Conservation (phyloP, 2,329 filamentous ascomycete species). For the Fusarium sp. region DNA sequence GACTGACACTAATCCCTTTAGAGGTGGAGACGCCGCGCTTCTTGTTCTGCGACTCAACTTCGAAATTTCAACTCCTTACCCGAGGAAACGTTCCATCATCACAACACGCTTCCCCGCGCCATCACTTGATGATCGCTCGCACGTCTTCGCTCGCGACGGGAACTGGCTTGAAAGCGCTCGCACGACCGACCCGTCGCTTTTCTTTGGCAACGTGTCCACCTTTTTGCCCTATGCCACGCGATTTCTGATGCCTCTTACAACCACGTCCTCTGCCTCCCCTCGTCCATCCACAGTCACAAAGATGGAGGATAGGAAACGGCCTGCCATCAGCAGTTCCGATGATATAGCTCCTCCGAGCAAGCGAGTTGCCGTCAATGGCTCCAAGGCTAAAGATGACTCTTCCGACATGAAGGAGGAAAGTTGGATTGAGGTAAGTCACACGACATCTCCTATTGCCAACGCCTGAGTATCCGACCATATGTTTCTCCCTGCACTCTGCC, state of each 20-base stretch:
- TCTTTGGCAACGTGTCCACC: conserved; percentile 54
- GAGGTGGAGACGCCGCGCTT: conserved; percentile 45
- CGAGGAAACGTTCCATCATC: conserved; percentile 51
- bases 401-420: conserved; percentile 68
- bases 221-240: conserved; percentile 52
- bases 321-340: conserved; percentile 81
- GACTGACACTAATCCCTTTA: conserved; percentile 47
- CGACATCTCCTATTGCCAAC: conserved; percentile 41
- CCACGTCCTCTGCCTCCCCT: conserved; percentile 75
- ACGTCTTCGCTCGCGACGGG: conserved; percentile 49
- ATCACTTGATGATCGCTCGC: conserved; percentile 52
- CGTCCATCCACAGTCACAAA: conserved; percentile 86
- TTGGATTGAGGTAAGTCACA: conserved; percentile 73
- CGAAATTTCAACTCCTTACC: conserved; percentile 59
- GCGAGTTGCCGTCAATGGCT: conserved; percentile 89
- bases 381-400: conserved; percentile 66
- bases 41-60: conserved; percentile 56
- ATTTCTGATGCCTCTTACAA: conserved; percentile 88
- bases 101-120: conserved; percentile 48
- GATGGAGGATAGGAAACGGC: conserved; percentile 99
- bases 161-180: conserved; percentile 51
- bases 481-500: conserved; percentile 21
- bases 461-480: conserved; percentile 23
- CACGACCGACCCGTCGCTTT: conserved; percentile 46
- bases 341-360: conserved; percentile 91